Evolutionary conservation across 139 green algal species (phyloP).

Genomic region (Auxenochlorella protothecoides): DNA sequence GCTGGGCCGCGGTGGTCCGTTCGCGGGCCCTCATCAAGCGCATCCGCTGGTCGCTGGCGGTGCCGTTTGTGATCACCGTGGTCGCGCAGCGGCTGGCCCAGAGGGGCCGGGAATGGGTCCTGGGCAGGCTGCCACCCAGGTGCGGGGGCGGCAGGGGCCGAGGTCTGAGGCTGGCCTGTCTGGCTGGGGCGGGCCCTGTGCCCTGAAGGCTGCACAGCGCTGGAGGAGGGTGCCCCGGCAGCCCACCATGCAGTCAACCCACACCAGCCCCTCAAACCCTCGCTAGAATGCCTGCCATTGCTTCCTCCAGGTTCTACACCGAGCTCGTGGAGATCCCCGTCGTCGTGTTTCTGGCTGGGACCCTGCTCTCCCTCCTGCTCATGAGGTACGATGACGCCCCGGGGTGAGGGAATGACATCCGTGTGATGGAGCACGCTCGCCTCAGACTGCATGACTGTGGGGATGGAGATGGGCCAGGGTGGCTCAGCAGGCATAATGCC

Average conservation of each 20-base stretch:
- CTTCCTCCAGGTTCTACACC: slow-evolving; percentile 15
- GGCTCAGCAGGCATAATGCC: neutral
- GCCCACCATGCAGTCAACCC: neutral
- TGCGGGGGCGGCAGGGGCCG: neutral
- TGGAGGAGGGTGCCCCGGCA: neutral
- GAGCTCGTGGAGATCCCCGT: slow-evolving; percentile 25
- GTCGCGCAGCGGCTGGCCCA: slow-evolving; percentile 6
- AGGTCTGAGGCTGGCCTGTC: neutral
- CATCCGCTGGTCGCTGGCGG: slow-evolving; percentile 18
- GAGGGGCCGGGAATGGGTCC: slow-evolving; percentile 1
- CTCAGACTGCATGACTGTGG: neutral
- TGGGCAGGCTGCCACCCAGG: slow-evolving; percentile 10
- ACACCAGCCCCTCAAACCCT: neutral
- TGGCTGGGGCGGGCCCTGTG: neutral
- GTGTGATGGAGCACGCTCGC: neutral
- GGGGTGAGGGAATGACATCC: neutral
- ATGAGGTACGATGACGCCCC: neutral
- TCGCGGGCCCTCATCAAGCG: slow-evolving; percentile 15
- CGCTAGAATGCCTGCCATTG: neutral
- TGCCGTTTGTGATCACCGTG: slow-evolving; percentile 27
- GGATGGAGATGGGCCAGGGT: too few species aligned
- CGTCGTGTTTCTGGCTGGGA: slow-evolving; percentile 12
- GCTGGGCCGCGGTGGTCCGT: slow-evolving; percentile 11
- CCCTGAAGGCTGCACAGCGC: neutral
- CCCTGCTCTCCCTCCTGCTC: slow-evolving; percentile 7